Conservation (phyloP, 805 yeast species). For the Teunomyces panamensis region DNA sequence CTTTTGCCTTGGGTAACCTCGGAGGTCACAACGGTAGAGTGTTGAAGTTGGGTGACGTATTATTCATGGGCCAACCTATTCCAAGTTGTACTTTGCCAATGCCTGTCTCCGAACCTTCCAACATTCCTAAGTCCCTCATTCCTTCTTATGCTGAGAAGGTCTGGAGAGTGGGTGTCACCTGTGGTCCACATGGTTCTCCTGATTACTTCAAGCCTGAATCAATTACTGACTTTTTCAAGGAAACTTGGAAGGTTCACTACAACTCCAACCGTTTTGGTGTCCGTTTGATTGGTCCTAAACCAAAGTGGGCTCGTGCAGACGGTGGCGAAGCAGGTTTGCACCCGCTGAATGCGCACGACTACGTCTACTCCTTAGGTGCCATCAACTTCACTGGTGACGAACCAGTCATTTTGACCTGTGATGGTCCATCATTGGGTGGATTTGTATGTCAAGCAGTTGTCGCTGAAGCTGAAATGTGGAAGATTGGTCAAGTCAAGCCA, state of each 20-base stretch:
- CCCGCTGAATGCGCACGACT: constrained; percentile 98
- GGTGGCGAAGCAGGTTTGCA: constrained; percentile 99
- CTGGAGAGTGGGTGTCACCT: constrained; percentile 90
- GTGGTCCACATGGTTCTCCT: constrained; percentile 98
- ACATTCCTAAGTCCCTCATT: constrained; percentile 53
- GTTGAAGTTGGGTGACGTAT: constrained; percentile 86
- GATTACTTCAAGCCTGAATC: constrained; percentile 84
- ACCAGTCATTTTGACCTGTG: constrained; percentile 94
- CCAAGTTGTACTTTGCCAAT: constrained; percentile 67
- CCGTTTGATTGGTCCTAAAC: constrained; percentile 91
- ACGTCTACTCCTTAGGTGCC: constrained; percentile 94
- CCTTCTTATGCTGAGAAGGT: constrained; percentile 50
- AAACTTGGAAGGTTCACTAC: constrained; percentile 93
- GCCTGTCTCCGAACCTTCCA: constrained; percentile 62
- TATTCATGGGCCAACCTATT: constrained; percentile 79
- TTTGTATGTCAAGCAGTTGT: constrained; percentile 97
- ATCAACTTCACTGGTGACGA: constrained; percentile 98
- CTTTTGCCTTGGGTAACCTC: constrained; percentile 88
- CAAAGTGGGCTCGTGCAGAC: constrained; percentile 91
- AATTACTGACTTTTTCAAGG: constrained; percentile 67
- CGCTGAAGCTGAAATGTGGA: constrained; percentile 96
- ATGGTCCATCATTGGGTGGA: constrained; percentile 97
- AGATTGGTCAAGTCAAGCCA: constrained; percentile 95
- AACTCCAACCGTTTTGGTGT: constrained; percentile 97
- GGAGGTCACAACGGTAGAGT: constrained; percentile 96